Base-by-base conservation (phyloP, 306 rosid genomes). In the Rosa chinensis region DNA sequence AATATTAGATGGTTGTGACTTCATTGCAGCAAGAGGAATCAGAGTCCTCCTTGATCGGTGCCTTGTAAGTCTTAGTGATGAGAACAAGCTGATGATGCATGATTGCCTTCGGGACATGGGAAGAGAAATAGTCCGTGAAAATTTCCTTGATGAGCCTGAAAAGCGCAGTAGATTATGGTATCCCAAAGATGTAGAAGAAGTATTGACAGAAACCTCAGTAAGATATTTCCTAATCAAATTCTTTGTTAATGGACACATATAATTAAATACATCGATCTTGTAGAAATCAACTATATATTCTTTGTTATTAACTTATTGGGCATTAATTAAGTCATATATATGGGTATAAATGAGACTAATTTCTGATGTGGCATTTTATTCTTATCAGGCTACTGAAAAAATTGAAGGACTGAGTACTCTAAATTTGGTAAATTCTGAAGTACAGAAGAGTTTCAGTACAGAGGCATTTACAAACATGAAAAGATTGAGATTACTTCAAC, bases 21-120 rank as follows among this genome's bases (percentile, higher is more conserved):
- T 83, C 1, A 20, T 42, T 79, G 81, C 87, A 61, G 58, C 20
- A 21, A 79, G 49, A 39, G 85, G 87, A 63, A 73, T 88, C 56
- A 17, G 58, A 0, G 64, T 83, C 5, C 81, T 88, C 0, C 17
- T 66, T 28, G 84, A 85, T 1, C 52, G 85, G 18, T 79, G 85
- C 20, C 91, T 85, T 1, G 0, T 85, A 1, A 78, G 52, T 32
- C 25, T 81, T 79, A 82, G 76, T 18, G 35, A 58, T 2, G 16
- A 32, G 12, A 69, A 78, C 66, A 74, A 48, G 21, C 44, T 83
- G 21, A 25, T 10, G 23, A 83, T 78, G 82, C 86, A 83, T 73
- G 83, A 83, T 75, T 58, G 47, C 5, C 23, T 78, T 13, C 35
- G 82, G 63, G 87, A 85, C 39, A 88, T 85, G 87, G 89, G 91